Evolutionary conservation across 1,284 basidiomycete species (phyloP).

Genomic region (Ceratobasidium papillatum): DNA sequence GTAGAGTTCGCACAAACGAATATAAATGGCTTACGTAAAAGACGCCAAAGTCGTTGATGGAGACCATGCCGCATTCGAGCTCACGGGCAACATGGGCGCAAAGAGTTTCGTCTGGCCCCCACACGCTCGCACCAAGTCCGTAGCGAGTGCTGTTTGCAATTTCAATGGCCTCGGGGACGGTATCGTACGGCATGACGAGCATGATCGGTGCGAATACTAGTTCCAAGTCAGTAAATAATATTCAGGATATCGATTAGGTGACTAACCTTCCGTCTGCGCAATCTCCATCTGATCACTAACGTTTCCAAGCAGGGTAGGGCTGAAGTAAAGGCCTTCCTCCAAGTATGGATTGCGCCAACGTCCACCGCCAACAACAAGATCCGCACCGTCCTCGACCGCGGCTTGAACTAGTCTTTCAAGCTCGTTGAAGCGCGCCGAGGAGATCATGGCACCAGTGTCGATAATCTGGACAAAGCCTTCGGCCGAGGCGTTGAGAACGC

Average conservation of each 20-base stretch:
- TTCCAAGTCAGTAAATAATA: conserved; percentile 39
- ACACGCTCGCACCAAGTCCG: conserved; percentile 96
- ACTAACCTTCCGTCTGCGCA: conserved; percentile 79
- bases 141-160: conserved; percentile 89
- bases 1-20: conserved; percentile 69
- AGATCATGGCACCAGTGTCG: conserved; percentile 87
- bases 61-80: conserved; percentile 95
- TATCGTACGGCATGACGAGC: conserved; percentile 81
- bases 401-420: conserved; percentile 76
- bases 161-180: conserved; percentile 80
- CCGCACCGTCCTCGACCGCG: conserved; percentile 78
- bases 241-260: conserved; percentile 25
- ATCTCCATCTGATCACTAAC: conserved; percentile 79
- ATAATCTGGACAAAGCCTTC: conserved; percentile 70
- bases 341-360: conserved; percentile 71
- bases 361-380: conserved; percentile 72
- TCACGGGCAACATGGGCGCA: conserved; percentile 80
- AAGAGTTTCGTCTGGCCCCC: conserved; percentile 79
- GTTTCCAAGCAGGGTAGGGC: conserved; percentile 85
- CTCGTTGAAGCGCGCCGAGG: conserved; percentile 69
- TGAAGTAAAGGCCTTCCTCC: conserved; percentile 80
- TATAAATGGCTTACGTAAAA: conserved; percentile 74
- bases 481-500: conserved; percentile 46
- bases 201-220: conserved; percentile 91
- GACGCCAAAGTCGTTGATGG: conserved; percentile 93